Conservation (phyloP, 192 early-diverging fungal species). For the Spinellus fusiger region DNA sequence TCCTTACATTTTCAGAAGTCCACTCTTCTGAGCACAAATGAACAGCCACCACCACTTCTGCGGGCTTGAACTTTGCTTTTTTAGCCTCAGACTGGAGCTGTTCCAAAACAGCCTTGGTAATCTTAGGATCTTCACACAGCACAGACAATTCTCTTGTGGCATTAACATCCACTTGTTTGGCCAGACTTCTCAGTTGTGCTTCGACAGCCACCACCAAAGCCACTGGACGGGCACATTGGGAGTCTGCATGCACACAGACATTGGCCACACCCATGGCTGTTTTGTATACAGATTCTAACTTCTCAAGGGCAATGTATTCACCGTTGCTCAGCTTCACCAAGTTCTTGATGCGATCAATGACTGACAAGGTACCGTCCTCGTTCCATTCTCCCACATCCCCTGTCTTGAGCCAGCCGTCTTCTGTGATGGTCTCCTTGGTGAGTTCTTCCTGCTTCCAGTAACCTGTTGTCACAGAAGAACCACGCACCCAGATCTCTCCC, state of each 20-base stretch:
- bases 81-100: constrained; percentile 51
- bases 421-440: constrained; percentile 61
- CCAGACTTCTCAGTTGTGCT: constrained; percentile 42
- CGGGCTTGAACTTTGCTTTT: constrained; percentile 57
- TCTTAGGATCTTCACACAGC: constrained; percentile 48
- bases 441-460: constrained; percentile 71
- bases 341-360: constrained; percentile 94
- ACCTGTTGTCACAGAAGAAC: constrained; percentile 68
- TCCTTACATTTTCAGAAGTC: constrained; percentile 70
- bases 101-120: constrained; percentile 42
- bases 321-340: constrained; percentile 88
- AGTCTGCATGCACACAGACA: constrained; percentile 72
- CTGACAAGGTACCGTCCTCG: constrained; percentile 64
- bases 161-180: constrained; percentile 35
- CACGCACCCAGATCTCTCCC: constrained; percentile 84
- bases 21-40: constrained; percentile 74
- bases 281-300: constrained; percentile 88
- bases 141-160: constrained; percentile 40
- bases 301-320: constrained; percentile 93
- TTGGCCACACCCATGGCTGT: constrained; percentile 65
- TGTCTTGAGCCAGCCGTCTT: constrained; percentile 83
- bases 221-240: constrained; percentile 63
- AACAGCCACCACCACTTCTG: constrained; percentile 68
- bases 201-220: constrained; percentile 71
- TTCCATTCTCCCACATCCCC: constrained; percentile 89